These are phyloP conservation scores for Mortierella sp. DNA, from an alignment of 371 early-diverging fungal genomes.

Conservation along the genomic window DNA sequence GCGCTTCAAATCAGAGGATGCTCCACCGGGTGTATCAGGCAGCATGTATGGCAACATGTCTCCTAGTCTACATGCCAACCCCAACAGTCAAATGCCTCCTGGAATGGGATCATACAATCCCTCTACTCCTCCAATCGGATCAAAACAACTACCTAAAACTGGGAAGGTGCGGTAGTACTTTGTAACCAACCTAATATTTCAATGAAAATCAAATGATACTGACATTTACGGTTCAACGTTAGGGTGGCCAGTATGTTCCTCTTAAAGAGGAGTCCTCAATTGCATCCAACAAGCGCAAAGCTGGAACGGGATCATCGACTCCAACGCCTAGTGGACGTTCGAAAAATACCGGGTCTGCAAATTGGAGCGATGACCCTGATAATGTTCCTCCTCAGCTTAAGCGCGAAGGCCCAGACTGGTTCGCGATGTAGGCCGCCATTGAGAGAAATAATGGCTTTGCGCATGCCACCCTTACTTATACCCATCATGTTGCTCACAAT, in stretches of 20 bases:
- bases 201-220: constrained; percentile 28
- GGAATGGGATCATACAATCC: constrained; percentile 41
- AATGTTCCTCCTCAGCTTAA: constrained; percentile 85
- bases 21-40: constrained; percentile 43
- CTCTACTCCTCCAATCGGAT: constrained; percentile 42
- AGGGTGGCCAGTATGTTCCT: constrained; percentile 24
- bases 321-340: constrained; percentile 33
- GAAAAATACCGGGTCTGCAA: constrained; percentile 58
- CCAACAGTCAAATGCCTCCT: constrained; percentile 46
- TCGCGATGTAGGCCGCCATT: constrained; percentile 76
- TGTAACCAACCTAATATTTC: neutral
- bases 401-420: constrained; percentile 92
- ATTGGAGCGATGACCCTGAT: constrained; percentile 89
- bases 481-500: no score
- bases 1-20: constrained; percentile 49
- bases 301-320: constrained; percentile 31
- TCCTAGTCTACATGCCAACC: constrained; percentile 43
- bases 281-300: constrained; percentile 46
- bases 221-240: neutral
- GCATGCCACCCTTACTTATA: neutral
- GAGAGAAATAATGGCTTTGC: constrained; percentile 31
- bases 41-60: constrained; percentile 56
- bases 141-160: constrained; percentile 39
- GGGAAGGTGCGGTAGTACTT: constrained; percentile 35
- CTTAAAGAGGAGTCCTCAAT: constrained; percentile 34